Evolutionary conservation across 371 early-diverging fungal species (phyloP), one percentile per base, ranked within the genome.

Genomic region (Coelomomyces lativittatus): DNA sequence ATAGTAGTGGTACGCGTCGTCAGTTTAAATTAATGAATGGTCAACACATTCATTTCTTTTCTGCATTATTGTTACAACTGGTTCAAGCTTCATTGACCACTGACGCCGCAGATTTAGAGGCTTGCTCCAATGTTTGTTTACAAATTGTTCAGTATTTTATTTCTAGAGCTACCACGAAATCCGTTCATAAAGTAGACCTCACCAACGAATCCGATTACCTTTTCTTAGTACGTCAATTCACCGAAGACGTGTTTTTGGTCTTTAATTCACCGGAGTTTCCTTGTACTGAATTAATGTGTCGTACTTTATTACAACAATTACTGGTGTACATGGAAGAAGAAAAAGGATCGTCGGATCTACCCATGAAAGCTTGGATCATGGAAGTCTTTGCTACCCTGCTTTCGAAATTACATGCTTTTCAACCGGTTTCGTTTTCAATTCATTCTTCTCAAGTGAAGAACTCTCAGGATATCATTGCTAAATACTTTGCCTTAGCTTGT

Each of bases 231-330:
- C 81, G 83, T 19, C 57, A 60, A 31, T 62, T 89, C 28, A 50
- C 89, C 28, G 60, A 78, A 17, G 90, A 92, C 57, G 56, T 83
- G 0, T 54, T 87, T 39, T 51, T 59, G 4, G 73, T 85, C 0
- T 58, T 88, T 17, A 73, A 77, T 17, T 76, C 80, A n/a, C 86
- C 88, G 6, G 90, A 88, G 35, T 92, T 89, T 88, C 93, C 93
- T 0, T 81, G 69, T 0, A 85, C 92, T 0, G 85, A 84, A 39
- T 54, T 83, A 7, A 61, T 80, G 27, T 57, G 81, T 7, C 53
- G 70, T 26, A 53, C 78, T 2, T 71, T 79, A 37, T 76, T 74
- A 28, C 69, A 69, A 39, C 63, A 83, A 11, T 62, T 88, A 62
- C 78, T 80, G 2, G 44, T n/a, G 26, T 25, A 27, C 47, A 17